These are phyloP conservation scores for Mycena belliarum DNA, from an alignment of 768 basidiomycete genomes.

Conservation along the genomic window DNA sequence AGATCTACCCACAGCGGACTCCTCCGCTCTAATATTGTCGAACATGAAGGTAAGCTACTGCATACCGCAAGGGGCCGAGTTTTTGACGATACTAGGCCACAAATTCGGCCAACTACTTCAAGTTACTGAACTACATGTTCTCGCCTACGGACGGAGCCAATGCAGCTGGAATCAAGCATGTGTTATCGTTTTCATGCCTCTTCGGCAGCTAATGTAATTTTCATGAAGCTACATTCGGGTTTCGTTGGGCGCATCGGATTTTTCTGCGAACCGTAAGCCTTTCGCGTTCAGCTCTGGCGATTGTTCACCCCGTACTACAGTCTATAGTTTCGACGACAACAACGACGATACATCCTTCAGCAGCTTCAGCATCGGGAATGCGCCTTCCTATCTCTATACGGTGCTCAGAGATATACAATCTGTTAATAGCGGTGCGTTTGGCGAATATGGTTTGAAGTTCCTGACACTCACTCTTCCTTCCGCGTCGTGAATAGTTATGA, in stretches of 20 bases:
- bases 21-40: slow-evolving; percentile 60
- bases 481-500: slow-evolving; percentile 16
- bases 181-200: slow-evolving; percentile 23
- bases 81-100: slow-evolving; percentile 35
- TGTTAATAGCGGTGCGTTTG: slow-evolving; percentile 39
- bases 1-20: slow-evolving; percentile 56
- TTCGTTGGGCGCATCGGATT: slow-evolving; percentile 74
- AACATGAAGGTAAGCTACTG: slow-evolving; percentile 59
- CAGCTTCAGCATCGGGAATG: slow-evolving; percentile 55
- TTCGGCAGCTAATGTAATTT: not conserved
- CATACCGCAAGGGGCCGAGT: too few species aligned
- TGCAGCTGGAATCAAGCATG: slow-evolving; percentile 66
- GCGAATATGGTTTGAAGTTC: too few species aligned
- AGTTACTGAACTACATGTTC: slow-evolving; percentile 60
- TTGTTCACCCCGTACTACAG: slow-evolving; percentile 30
- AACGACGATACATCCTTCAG: slow-evolving; percentile 59
- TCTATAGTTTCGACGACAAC: slow-evolving; percentile 68
- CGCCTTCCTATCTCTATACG: slow-evolving; percentile 64
- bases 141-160: slow-evolving; percentile 59
- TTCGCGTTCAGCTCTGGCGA: not conserved
- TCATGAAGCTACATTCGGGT: slow-evolving; percentile 39
- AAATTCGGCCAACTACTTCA: slow-evolving; percentile 59
- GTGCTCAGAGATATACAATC: slow-evolving; percentile 64
- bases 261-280: slow-evolving; percentile 54
- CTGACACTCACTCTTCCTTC: not conserved